Percentiles rank a stretch among this genome's conserved stretches.
These are phyloP conservation scores for Paraleonurus japonicus DNA, from an alignment of 257 asterid species.

Conservation along the genomic window DNA sequence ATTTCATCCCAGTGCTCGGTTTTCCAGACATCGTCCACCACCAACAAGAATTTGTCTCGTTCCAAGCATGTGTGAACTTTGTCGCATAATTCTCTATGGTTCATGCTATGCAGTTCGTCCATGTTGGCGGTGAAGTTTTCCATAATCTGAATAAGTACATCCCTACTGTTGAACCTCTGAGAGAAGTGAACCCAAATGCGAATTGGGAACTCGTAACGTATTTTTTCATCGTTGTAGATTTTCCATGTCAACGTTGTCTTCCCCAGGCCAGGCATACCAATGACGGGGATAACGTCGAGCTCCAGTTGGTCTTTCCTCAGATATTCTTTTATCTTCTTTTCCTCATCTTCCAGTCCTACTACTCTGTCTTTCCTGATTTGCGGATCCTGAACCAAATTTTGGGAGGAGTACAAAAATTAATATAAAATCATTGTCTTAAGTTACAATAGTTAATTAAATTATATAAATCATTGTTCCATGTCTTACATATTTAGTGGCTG, in stretches of 20 bases:
- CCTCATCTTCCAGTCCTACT: constrained; percentile 24
- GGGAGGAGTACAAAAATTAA: background rate
- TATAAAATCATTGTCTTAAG: background rate
- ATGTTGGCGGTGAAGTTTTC: background rate
- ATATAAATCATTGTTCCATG: no score
- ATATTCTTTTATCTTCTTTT: background rate
- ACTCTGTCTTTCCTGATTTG: constrained; percentile 4
- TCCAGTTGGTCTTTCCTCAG: constrained; percentile 11
- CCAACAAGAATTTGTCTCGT: constrained; percentile 27
- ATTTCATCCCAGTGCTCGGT: background rate
- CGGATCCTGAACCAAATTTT: background rate
- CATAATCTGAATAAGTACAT: constrained; percentile 26
- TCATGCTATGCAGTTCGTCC: constrained; percentile 1
- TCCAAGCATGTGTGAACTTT: background rate
- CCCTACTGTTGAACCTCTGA: constrained; percentile 1
- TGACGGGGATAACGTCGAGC: constrained; percentile 25
- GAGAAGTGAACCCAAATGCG: constrained; percentile 27
- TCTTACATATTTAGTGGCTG: no score
- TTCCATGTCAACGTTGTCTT: constrained; percentile 27
- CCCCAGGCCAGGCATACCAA: constrained; percentile 34
- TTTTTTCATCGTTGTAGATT: background rate
- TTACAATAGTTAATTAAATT: no score
- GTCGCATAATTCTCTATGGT: constrained; percentile 21
- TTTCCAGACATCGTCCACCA: constrained; percentile 1
- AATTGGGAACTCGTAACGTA: background rate